phyloP scores from a whole-genome alignment of 2,329 filamentous ascomycete genomes.

The Coniochaeta pulveracea region DNA sequence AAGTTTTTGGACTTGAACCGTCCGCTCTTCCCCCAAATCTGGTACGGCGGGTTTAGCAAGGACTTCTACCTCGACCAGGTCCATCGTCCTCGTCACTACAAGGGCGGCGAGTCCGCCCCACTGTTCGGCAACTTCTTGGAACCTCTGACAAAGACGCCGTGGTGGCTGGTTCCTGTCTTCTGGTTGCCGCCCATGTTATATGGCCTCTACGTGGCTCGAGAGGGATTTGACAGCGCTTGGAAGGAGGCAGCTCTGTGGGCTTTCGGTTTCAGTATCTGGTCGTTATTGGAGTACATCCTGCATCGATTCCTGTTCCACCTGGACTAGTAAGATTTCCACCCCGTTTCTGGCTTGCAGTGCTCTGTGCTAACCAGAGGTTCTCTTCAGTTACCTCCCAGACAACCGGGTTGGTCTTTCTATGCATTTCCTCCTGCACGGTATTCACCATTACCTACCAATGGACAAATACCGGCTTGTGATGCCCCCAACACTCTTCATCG shows the following conservation, averaged over 20 bases:
- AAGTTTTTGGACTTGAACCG: conserved; percentile 86
- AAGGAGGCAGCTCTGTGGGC: conserved; percentile 51
- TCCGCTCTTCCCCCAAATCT: conserved; percentile 80
- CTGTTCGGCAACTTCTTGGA: conserved; percentile 98
- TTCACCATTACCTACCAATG: conserved; percentile 99
- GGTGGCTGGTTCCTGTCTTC: conserved; percentile 76
- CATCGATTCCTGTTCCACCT: conserved; percentile 92
- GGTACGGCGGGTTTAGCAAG: conserved; percentile 78
- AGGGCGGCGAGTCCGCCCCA: conserved; percentile 81
- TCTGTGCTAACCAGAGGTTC: conserved; percentile 1
- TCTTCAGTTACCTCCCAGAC: conserved; percentile 68
- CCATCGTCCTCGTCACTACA: conserved; percentile 91
- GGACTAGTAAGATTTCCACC: conserved; percentile 56
- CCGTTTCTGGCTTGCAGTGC: neutral
- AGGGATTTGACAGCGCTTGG: conserved; percentile 42
- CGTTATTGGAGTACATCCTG: conserved; percentile 76
- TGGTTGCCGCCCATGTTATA: conserved; percentile 79
- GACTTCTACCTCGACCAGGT: conserved; percentile 97
- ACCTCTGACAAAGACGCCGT: conserved; percentile 87
- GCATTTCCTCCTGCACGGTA: conserved; percentile 91
- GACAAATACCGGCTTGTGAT: conserved; percentile 95
- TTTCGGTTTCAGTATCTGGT: conserved; percentile 71
- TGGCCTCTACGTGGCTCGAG: conserved; percentile 53
- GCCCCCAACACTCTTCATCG: conserved; percentile 80
- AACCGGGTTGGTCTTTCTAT: conserved; percentile 76